phyloP scores from a whole-genome alignment of 2,329 filamentous ascomycete genomes.

The Trichoderma sp. region DNA sequence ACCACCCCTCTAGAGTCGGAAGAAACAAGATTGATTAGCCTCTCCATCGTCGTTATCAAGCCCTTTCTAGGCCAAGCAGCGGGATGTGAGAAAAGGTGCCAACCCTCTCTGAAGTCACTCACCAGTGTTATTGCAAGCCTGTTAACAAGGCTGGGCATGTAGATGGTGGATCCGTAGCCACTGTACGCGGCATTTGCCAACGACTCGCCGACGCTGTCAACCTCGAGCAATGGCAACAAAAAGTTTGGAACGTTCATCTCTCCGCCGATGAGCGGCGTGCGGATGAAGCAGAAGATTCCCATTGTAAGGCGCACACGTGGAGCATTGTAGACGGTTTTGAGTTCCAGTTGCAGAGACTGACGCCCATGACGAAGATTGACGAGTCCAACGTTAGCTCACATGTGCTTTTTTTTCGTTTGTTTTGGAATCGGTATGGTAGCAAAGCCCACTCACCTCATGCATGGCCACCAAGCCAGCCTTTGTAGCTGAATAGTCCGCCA shows the following conservation, averaged over 20 bases:
- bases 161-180: conserved; percentile 36
- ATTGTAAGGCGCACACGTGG: conserved; percentile 35
- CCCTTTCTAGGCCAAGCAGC: background rate
- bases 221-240: conserved; percentile 37
- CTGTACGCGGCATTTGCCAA: conserved; percentile 36
- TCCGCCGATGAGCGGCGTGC: conserved; percentile 37
- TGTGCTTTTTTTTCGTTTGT: background rate
- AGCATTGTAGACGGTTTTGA: conserved; percentile 36
- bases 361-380: background rate
- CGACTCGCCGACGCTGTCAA: conserved; percentile 37
- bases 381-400: background rate
- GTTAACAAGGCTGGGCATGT: conserved; percentile 34
- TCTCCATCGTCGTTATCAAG: background rate
- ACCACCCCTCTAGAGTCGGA: conserved; percentile 25
- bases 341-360: conserved; percentile 36
- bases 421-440: background rate
- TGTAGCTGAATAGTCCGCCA: conserved; percentile 61
- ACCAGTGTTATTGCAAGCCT: conserved; percentile 34
- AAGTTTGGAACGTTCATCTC: conserved; percentile 33
- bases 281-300: conserved; percentile 37
- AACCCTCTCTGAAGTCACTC: conserved; percentile 11
- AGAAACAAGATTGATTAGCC: background rate
- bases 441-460: conserved; percentile 30
- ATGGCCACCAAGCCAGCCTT: conserved; percentile 47
- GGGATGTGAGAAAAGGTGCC: background rate